Conservation (phyloP, 495 filamentous ascomycete genomes). For the Aspergillus coremiiformis region DNA sequence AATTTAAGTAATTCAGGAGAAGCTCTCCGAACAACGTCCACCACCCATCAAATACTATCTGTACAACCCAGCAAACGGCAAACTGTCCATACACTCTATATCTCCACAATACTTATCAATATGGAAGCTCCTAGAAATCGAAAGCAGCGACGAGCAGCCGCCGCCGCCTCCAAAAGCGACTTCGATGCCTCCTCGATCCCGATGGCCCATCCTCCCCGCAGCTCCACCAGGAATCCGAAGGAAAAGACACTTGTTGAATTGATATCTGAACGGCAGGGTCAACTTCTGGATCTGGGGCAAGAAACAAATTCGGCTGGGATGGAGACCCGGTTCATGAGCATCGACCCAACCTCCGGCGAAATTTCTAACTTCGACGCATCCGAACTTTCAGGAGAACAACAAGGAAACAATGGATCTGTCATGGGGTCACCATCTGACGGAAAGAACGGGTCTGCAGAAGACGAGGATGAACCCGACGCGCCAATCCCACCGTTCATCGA, state of each 20-base stretch:
- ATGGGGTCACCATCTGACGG: background rate
- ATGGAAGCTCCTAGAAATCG: constrained; percentile 40
- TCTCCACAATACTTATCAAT: background rate
- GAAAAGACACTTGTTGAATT: constrained; percentile 45
- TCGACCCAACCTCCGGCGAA: constrained; percentile 28
- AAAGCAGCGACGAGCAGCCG: constrained; percentile 42
- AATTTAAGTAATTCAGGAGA: too few species aligned
- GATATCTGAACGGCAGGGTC: constrained; percentile 41
- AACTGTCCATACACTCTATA: background rate
- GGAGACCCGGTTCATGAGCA: constrained; percentile 32
- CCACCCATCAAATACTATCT: background rate
- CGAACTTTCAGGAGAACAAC: background rate
- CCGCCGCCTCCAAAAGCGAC: constrained; percentile 17
- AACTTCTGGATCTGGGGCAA: constrained; percentile 19
- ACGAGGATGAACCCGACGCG: constrained; percentile 16
- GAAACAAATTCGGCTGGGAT: background rate
- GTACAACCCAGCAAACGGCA: background rate
- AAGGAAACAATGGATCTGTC: background rate
- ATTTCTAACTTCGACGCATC: constrained; percentile 25
- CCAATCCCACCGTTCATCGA: constrained; percentile 38
- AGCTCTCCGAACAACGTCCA: background rate
- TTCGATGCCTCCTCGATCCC: constrained; percentile 25
- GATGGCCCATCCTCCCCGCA: constrained; percentile 29
- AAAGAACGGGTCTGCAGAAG: constrained; percentile 4
- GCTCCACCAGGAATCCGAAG: constrained; percentile 20